Conservation (phyloP, 2,329 filamentous ascomycete species). For the Zelopaecilomyces penicillatus region DNA sequence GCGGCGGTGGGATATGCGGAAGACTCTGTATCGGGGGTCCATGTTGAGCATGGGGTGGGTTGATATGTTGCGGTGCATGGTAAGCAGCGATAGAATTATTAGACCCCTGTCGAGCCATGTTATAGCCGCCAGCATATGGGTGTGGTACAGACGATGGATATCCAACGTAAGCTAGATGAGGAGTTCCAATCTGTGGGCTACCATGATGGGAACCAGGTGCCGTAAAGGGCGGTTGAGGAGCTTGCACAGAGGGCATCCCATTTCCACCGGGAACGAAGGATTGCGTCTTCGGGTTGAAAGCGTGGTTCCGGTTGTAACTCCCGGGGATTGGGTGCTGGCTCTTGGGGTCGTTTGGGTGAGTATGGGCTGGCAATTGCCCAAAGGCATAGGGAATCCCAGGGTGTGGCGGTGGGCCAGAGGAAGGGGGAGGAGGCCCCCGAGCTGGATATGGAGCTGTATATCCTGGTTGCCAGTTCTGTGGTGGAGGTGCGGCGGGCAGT, state of each 20-base stretch:
- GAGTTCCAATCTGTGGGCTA: constrained; percentile 45
- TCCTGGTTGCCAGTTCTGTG: constrained; percentile 29
- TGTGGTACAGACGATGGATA: constrained; percentile 37
- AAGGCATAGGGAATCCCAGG: constrained; percentile 58
- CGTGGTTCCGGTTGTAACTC: constrained; percentile 67
- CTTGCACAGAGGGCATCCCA: constrained; percentile 40
- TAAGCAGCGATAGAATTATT: constrained; percentile 46
- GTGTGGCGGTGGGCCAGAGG: constrained; percentile 17
- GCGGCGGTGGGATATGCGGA: constrained; percentile 26
- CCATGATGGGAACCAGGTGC: constrained; percentile 42
- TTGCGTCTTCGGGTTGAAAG: constrained; percentile 91
- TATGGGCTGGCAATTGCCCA: constrained; percentile 65
- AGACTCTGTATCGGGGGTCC: constrained; percentile 32
- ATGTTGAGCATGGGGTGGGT: constrained; percentile 28
- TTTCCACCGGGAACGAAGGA: constrained; percentile 67
- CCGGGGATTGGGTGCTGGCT: constrained; percentile 77
- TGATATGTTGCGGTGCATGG: constrained; percentile 26
- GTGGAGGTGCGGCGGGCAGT: constrained; percentile 19
- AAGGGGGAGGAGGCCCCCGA: constrained; percentile 18
- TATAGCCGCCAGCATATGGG: constrained; percentile 41
- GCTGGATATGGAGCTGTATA: constrained; percentile 24
- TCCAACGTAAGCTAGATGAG: constrained; percentile 40
- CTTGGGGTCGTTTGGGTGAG: constrained; percentile 62
- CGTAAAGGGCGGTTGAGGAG: constrained; percentile 39
- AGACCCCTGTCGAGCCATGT: constrained; percentile 49